These are phyloP conservation scores for Coemansia sp. DNA, from an alignment of 192 early-diverging fungal genomes.

Conservation along the genomic window DNA sequence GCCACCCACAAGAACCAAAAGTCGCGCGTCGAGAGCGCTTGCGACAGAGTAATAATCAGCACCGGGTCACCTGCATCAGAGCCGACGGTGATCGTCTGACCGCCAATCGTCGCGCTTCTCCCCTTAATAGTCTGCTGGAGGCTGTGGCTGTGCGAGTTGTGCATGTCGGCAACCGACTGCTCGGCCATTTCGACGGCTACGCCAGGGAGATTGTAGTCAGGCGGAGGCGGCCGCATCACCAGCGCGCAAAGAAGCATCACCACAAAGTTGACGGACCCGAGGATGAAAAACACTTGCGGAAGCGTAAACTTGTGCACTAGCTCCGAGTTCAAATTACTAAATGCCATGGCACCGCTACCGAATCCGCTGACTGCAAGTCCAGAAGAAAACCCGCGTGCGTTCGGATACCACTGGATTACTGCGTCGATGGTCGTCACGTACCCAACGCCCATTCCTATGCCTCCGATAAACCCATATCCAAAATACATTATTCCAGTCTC, in stretches of 20 bases:
- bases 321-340: slow-evolving; percentile 62
- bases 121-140: slow-evolving; percentile 53
- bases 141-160: slow-evolving; percentile 21
- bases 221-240: slow-evolving; percentile 63
- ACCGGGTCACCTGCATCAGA: slow-evolving; percentile 57
- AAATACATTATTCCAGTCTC: slow-evolving; percentile 65
- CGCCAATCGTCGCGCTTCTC: slow-evolving; percentile 42
- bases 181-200: slow-evolving; percentile 55
- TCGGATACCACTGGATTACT: slow-evolving; percentile 80
- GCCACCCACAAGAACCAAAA: slow-evolving; percentile 64
- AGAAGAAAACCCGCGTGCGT: slow-evolving; percentile 69
- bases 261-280: slow-evolving; percentile 63
- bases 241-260: slow-evolving; percentile 63
- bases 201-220: slow-evolving; percentile 59
- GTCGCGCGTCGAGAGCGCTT: slow-evolving; percentile 59
- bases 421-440: slow-evolving; percentile 77
- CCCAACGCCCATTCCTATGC: slow-evolving; percentile 66
- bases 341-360: slow-evolving; percentile 69
- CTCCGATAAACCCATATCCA: slow-evolving; percentile 73
- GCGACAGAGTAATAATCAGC: slow-evolving; percentile 54
- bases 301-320: slow-evolving; percentile 59
- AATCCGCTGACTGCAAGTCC: slow-evolving; percentile 79
- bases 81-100: slow-evolving; percentile 55
- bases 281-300: slow-evolving; percentile 63
- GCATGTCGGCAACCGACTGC: slow-evolving; percentile 42